Conservation (phyloP, 2,329 filamentous ascomycete species). For the Aspergillus intermedius region DNA sequence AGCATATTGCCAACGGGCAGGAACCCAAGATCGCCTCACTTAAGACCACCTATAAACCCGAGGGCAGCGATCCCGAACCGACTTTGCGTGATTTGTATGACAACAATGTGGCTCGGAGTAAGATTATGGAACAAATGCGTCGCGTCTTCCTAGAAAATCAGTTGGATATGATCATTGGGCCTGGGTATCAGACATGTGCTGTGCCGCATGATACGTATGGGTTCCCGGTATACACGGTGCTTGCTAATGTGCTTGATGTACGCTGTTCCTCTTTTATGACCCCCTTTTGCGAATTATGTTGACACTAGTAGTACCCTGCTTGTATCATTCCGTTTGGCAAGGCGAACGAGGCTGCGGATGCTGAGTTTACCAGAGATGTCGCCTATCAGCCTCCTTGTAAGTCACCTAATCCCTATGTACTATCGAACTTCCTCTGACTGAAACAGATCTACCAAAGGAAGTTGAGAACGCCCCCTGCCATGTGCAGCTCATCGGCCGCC, state of each 20-base stretch:
- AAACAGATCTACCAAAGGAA: constrained; percentile 11
- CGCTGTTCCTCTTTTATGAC: no score
- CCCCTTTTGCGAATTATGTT: background rate
- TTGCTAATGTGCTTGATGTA: constrained; percentile 19
- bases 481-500: constrained; percentile 18
- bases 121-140: constrained; percentile 10
- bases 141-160: constrained; percentile 12
- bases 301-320: constrained; percentile 12
- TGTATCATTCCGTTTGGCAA: constrained; percentile 17
- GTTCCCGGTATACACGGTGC: constrained; percentile 13
- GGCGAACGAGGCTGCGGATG: constrained; percentile 11
- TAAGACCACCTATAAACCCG: constrained; percentile 5
- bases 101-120: constrained; percentile 9
- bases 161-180: constrained; percentile 16
- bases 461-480: constrained; percentile 18
- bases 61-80: constrained; percentile 6
- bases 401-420: background rate
- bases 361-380: constrained; percentile 13
- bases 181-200: constrained; percentile 18
- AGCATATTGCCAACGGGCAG: constrained; percentile 11
- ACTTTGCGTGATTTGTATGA: constrained; percentile 15
- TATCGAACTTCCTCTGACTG: background rate
- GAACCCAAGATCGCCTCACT: constrained; percentile 17
- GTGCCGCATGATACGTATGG: constrained; percentile 18
- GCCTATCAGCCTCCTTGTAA: constrained; percentile 16